Evolutionary conservation across 2,329 filamentous ascomycete species (phyloP).

Genomic region (Xylaria digitata): DNA sequence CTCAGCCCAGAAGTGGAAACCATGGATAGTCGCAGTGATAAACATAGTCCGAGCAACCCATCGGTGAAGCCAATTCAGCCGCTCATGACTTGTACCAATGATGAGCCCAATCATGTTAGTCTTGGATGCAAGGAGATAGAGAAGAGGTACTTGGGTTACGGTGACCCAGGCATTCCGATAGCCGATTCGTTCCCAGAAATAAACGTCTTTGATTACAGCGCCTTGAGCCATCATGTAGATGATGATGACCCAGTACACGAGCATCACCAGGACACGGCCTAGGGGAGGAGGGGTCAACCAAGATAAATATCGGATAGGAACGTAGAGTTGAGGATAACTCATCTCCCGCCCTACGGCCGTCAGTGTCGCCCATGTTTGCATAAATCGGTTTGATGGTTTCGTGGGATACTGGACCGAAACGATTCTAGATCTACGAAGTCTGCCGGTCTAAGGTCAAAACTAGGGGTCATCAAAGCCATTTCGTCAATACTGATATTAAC

Average conservation of each 20-base stretch:
- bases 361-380: constrained; percentile 67
- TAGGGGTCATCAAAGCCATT: background rate
- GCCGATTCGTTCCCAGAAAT: constrained; percentile 73
- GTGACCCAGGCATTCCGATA: constrained; percentile 76
- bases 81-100: constrained; percentile 73
- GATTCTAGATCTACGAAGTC: constrained; percentile 59
- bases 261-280: constrained; percentile 65
- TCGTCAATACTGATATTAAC: constrained; percentile 20
- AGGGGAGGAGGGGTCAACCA: constrained; percentile 70
- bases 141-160: constrained; percentile 71
- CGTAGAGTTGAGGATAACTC: constrained; percentile 65
- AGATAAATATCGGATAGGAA: constrained; percentile 58
- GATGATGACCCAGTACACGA: constrained; percentile 69
- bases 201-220: constrained; percentile 62
- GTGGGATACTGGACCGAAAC: constrained; percentile 62
- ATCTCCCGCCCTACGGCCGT: constrained; percentile 68
- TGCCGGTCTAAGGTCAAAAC: constrained; percentile 44
- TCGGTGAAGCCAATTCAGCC: constrained; percentile 78
- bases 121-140: constrained; percentile 72
- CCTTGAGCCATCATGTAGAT: constrained; percentile 66
- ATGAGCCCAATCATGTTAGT: constrained; percentile 69
- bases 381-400: constrained; percentile 58
- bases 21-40: constrained; percentile 74
- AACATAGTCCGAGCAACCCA: constrained; percentile 78
- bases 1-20: constrained; percentile 74